phyloP scores from a whole-genome alignment of 1,284 basidiomycete genomes.

The Ceratobasidium sp. region DNA sequence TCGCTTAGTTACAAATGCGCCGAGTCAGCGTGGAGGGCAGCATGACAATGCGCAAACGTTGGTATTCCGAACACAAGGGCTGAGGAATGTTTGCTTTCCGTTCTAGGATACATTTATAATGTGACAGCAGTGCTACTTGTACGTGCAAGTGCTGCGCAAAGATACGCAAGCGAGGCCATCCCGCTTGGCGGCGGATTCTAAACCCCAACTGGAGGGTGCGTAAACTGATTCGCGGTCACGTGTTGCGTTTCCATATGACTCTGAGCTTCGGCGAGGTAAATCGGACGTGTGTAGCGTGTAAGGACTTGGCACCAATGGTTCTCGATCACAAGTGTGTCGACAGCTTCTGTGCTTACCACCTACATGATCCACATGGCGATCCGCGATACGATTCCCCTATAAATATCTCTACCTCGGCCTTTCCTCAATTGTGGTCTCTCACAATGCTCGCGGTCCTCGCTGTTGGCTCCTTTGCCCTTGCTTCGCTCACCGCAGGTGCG shows the following conservation, averaged over 20 bases:
- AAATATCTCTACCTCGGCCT: background rate
- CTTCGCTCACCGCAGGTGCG: conserved; percentile 15
- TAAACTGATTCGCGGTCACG: conserved; percentile 12
- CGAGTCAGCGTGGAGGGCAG: background rate
- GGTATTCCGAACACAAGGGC: background rate
- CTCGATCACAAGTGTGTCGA: conserved; percentile 18
- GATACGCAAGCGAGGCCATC: background rate
- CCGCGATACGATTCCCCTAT: conserved; percentile 16
- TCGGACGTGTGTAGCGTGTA: conserved; percentile 15
- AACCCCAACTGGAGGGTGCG: background rate
- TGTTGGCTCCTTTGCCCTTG: conserved; percentile 36
- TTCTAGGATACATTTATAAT: background rate
- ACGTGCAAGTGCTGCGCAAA: background rate
- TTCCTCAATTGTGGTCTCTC: background rate
- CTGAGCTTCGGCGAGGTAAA: conserved; percentile 24
- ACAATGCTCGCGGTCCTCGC: conserved; percentile 41
- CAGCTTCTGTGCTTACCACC: conserved; percentile 13
- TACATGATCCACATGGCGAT: conserved; percentile 27
- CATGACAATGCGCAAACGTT: background rate
- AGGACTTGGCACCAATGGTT: conserved; percentile 28
- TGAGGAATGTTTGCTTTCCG: background rate
- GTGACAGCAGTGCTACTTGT: background rate
- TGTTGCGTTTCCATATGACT: conserved; percentile 26
- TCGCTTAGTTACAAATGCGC: background rate
- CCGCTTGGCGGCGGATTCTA: background rate